Base-by-base conservation (phyloP, 768 basidiomycete genomes). In the Boletus tomentosulus region DNA sequence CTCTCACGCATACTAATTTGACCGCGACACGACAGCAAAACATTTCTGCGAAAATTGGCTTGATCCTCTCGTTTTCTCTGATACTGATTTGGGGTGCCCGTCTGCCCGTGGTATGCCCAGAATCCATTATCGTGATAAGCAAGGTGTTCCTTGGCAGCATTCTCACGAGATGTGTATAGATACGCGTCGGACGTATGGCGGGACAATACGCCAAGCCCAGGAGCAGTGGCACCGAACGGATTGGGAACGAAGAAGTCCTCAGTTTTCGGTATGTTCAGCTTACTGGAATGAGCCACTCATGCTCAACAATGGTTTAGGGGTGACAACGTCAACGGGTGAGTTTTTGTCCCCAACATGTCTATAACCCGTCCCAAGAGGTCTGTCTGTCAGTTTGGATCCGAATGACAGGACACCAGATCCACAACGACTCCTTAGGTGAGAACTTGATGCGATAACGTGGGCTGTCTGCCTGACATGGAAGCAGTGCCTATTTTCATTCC, bases 121-220 rank as follows among this genome's bases (percentile, higher is more conserved):
- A 12, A 46, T 55, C 22, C 50, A 31, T 30, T 31, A 44, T 43
- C 46, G 31, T 24, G 30, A 42, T 42, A 46, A 28, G 15, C 3
- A 39, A 41, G 30, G 44, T 5, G 28, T 27, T 28, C 28, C 27
- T 42, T 54, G 16, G 22, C 11, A 33, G 19, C 38, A 1, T 60
- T 58, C 55, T 50, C 50, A 58, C 50, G 24, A 37, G 13, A 24
- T 24, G 11, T 2, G 42, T 54, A 27, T 46, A 89, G 87, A 79
- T 89, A 48, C 84, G 90, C 33, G 83, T 93, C 48, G 91, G 91
- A 6, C 83, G 97, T 11, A 98, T 98, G 57, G 97, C 95, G 1
- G 96, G 96, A 0, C 95, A 97, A 68, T 97, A 96, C 60, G 94
- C 95, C 15, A 97, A 96, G 68, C 97, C 96, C 2, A 79, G 96